These are phyloP conservation scores for Colletotrichum eremochloae DNA, from an alignment of 2,329 filamentous ascomycete genomes.

Conservation along the genomic window DNA sequence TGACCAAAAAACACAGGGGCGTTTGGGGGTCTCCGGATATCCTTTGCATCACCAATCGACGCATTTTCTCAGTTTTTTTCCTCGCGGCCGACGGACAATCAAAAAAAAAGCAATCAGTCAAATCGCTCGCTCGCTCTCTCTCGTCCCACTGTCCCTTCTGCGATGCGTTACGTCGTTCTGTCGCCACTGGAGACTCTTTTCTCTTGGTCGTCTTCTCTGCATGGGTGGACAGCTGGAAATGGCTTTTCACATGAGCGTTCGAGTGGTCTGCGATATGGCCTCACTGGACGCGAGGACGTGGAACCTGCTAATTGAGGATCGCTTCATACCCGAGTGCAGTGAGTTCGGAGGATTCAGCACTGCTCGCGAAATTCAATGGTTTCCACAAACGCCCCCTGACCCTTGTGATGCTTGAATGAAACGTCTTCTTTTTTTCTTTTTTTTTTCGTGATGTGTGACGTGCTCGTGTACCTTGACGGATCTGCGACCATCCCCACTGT, in stretches of 20 bases:
- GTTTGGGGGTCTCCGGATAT: slow-evolving; percentile 85
- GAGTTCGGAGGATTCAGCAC: slow-evolving; percentile 61
- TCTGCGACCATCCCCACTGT: slow-evolving; percentile 7
- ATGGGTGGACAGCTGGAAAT: slow-evolving; percentile 71
- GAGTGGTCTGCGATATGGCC: slow-evolving; percentile 52
- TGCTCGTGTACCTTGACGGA: slow-evolving; percentile 24
- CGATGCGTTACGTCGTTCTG: slow-evolving; percentile 15
- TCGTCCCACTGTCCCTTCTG: slow-evolving; percentile 14
- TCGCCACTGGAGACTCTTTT: slow-evolving; percentile 36
- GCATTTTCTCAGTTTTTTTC: slow-evolving; percentile 47
- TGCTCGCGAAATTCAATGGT: slow-evolving; percentile 72
- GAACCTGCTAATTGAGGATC: slow-evolving; percentile 72
- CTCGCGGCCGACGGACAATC: slow-evolving; percentile 45
- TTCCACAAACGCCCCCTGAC: slow-evolving; percentile 53
- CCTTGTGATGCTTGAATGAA: not conserved
- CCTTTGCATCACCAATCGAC: slow-evolving; percentile 71
- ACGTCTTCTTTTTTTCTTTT: not conserved
- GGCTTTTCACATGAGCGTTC: slow-evolving; percentile 70
- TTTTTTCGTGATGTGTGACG: not conserved
- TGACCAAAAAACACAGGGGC: slow-evolving; percentile 70
- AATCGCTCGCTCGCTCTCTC: slow-evolving; percentile 17
- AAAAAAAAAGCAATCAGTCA: slow-evolving; percentile 52
- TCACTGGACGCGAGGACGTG: slow-evolving; percentile 70
- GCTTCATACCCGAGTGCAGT: slow-evolving; percentile 71
- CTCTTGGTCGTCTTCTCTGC: slow-evolving; percentile 53